Evolutionary conservation across 352 stramenopile species (phyloP).

Genomic region (Phytopythium helicoides): DNA sequence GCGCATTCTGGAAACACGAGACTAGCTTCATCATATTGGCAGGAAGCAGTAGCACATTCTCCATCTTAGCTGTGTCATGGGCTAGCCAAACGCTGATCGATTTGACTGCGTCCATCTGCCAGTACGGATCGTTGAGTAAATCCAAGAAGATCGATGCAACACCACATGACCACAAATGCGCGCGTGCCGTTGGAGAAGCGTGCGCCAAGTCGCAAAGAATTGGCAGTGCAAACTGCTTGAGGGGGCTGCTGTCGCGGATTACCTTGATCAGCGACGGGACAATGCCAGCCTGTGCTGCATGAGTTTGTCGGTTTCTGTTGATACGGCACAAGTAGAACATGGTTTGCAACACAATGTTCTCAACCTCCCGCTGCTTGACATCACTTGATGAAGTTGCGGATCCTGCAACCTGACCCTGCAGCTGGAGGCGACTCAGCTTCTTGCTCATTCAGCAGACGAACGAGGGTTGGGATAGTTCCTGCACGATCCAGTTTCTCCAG

Average conservation of each 20-base stretch:
- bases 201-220: constrained; percentile 92
- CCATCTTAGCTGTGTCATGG: constrained; percentile 82
- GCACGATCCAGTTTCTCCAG: constrained; percentile 88
- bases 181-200: constrained; percentile 77
- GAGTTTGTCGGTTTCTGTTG: constrained; percentile 87
- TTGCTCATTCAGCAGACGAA: constrained; percentile 70
- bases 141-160: constrained; percentile 85
- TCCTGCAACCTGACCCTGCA: neutral
- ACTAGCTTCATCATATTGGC: constrained; percentile 71
- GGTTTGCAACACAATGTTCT: constrained; percentile 89
- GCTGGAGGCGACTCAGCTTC: constrained; percentile 10
- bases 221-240: constrained; percentile 92
- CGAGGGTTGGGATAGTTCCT: constrained; percentile 84
- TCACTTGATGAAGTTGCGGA: constrained; percentile 16
- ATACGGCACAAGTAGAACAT: constrained; percentile 95
- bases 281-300: constrained; percentile 86
- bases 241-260: constrained; percentile 71
- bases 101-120: constrained; percentile 88
- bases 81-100: constrained; percentile 85
- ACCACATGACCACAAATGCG: constrained; percentile 84
- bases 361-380: constrained; percentile 74
- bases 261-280: constrained; percentile 90
- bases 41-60: constrained; percentile 68
- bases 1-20: constrained; percentile 58
- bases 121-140: constrained; percentile 87